Evolutionary conservation across 2,329 filamentous ascomycete species (phyloP).

Genomic region (Epichloe uncinata): DNA sequence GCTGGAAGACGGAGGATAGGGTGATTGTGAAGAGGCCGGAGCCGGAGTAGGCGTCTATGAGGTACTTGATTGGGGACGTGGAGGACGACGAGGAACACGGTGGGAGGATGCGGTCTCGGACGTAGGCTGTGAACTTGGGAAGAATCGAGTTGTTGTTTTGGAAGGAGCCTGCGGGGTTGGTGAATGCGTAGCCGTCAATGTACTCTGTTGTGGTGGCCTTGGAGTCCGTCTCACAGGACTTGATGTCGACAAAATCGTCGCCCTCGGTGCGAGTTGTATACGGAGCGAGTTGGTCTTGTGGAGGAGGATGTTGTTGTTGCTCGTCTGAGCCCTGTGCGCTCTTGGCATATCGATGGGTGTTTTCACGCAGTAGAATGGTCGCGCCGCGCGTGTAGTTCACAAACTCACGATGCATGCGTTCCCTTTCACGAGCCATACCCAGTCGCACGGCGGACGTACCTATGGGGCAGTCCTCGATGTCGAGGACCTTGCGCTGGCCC

Average conservation of each 20-base stretch:
- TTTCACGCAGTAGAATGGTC: slow-evolving; percentile 80
- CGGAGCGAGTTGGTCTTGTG: slow-evolving; percentile 13
- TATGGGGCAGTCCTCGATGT: slow-evolving; percentile 96
- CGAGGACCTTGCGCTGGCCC: slow-evolving; percentile 64
- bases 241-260: slow-evolving; percentile 55
- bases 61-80: slow-evolving; percentile 55
- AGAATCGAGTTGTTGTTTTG: slow-evolving; percentile 99
- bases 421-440: slow-evolving; percentile 71
- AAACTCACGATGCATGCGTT: slow-evolving; percentile 58
- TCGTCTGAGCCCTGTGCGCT: slow-evolving; percentile 9
- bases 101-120: slow-evolving; percentile 64
- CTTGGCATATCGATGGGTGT: slow-evolving; percentile 54
- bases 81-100: slow-evolving; percentile 20
- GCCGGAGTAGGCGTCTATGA: slow-evolving; percentile 96
- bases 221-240: slow-evolving; percentile 78
- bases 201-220: slow-evolving; percentile 80
- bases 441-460: slow-evolving; percentile 73
- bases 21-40: slow-evolving; percentile 96
- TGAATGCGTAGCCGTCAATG: slow-evolving; percentile 71
- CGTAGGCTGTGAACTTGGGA: slow-evolving; percentile 71
- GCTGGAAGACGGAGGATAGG: slow-evolving; percentile 70
- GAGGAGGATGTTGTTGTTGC: slow-evolving; percentile 9
- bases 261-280: slow-evolving; percentile 35
- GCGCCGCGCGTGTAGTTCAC: slow-evolving; percentile 65
- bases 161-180: slow-evolving; percentile 86